These are phyloP conservation scores for Carpinus fangiana DNA, from an alignment of 306 rosid species.

Conservation along the genomic window DNA sequence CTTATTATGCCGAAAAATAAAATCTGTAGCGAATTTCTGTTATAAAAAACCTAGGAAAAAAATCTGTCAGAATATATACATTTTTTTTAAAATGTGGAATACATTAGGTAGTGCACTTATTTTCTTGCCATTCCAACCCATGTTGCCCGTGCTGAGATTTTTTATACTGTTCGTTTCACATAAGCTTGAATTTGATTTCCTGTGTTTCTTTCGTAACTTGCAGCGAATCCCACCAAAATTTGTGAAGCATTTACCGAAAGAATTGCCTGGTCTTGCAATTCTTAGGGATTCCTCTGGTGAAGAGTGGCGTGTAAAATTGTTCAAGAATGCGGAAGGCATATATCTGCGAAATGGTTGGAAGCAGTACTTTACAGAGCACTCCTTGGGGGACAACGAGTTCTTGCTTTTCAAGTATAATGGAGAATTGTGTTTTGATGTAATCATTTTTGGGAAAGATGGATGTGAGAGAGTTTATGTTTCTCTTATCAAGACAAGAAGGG, in stretches of 20 bases:
- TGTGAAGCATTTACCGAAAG: neutral
- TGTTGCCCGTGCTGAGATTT: too few species aligned
- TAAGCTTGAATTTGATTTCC: neutral
- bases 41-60: too few species aligned
- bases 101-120: too few species aligned
- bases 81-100: too few species aligned
- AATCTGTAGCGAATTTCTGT: too few species aligned
- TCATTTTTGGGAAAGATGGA: conserved; percentile 1
- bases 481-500: neutral
- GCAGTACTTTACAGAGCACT: conserved; percentile 16
- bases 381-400: conserved; percentile 7
- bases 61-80: too few species aligned
- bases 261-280: conserved; percentile 1
- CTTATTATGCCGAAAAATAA: too few species aligned
- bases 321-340: neutral
- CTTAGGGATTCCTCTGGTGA: conserved; percentile 1
- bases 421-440: neutral
- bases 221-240: conserved; percentile 16
- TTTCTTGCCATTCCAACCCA: too few species aligned
- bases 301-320: conserved; percentile 5
- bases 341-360: conserved; percentile 21
- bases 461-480: neutral
- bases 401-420: conserved; percentile 13
- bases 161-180: neutral
- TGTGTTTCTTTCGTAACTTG: conserved; percentile 3